Base-by-base conservation (phyloP, 148 eudicot species). In the Nyssa sinensis region DNA sequence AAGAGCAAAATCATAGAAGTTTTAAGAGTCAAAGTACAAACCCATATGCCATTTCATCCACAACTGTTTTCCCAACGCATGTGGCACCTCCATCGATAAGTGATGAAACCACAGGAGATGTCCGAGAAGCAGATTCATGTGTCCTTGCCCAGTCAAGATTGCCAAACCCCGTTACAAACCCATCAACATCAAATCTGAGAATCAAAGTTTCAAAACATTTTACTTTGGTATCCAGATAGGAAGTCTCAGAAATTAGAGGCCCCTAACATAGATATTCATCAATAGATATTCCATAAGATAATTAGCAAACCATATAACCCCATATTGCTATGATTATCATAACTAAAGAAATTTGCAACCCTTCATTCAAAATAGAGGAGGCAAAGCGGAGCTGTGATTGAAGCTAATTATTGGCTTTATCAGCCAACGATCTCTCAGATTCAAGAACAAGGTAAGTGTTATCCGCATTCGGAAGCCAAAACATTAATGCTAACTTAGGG, bases 21-120 rank as follows among this genome's bases (percentile, higher is more conserved):
- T n/a, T 37, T 13, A 70, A 77, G 65, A 75, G 23, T 62, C 34
- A 34, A 62, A n/a, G 73, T 25, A 78, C 84, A 75, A 75, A 95
- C 99, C 97, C 80, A 72, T 78, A 93, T 69, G 97, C 93, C 99
- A 96, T 89, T 80, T 96, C 98, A 82, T 88, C 92, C 66, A 91
- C 86, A 70, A 86, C 83, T 51, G 99, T 93, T 80, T 89, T 96
- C 57, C 98, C 99, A 55, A 87, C 81, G 80, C 98, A 96, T n/a
- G 90, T 88, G 14, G 99, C 98, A 67, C 99, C 99, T 75, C 95
- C 95, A 69, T 96, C 99, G 71, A 96, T 90, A 71, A 93, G 88
- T 70, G 86, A 49, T 70, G 93, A 87, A 74, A 91, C 91, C 63
- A 83, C 91, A 16, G 81, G 59, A 67, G 97, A 89, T 68, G 98